Percentiles rank a stretch among this genome's conserved stretches.
phyloP scores from a whole-genome alignment of 495 filamentous ascomycete species.

The Hypoxylon fragiforme region DNA sequence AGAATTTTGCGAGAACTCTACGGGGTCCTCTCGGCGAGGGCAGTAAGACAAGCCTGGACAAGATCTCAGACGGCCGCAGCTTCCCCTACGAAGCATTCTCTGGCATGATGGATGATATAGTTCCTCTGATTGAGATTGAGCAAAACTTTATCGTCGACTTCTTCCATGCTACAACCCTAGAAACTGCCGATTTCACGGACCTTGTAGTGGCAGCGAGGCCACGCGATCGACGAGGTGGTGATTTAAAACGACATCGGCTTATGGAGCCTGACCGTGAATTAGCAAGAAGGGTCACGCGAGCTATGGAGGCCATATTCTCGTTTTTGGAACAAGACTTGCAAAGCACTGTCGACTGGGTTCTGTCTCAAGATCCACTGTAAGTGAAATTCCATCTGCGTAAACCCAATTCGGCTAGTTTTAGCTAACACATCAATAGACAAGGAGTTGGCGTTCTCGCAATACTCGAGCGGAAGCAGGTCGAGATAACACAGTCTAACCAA shows the following conservation, averaged over 20 bases:
- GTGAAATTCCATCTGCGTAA: constrained; percentile 39
- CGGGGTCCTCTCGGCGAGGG: constrained; percentile 67
- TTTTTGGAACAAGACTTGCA: constrained; percentile 81
- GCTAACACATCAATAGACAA: constrained; percentile 58
- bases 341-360: constrained; percentile 79
- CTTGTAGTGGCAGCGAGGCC: constrained; percentile 67
- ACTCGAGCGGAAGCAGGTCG: constrained; percentile 74
- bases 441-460: constrained; percentile 82
- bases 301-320: constrained; percentile 85
- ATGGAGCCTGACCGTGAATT: constrained; percentile 85
- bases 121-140: constrained; percentile 80
- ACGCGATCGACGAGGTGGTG: constrained; percentile 65
- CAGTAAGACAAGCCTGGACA: constrained; percentile 61
- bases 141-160: constrained; percentile 95
- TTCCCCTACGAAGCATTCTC: constrained; percentile 83
- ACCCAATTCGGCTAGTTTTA: background rate
- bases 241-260: constrained; percentile 69
- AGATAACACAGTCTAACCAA: constrained; percentile 84
- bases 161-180: constrained; percentile 83
- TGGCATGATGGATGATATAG: constrained; percentile 73
- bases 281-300: constrained; percentile 73
- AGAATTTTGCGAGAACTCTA: constrained; percentile 77
- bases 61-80: constrained; percentile 65
- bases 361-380: constrained; percentile 78
- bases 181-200: constrained; percentile 79